phyloP scores from a whole-genome alignment of 768 basidiomycete genomes.

The Amanita subjunquillea region DNA sequence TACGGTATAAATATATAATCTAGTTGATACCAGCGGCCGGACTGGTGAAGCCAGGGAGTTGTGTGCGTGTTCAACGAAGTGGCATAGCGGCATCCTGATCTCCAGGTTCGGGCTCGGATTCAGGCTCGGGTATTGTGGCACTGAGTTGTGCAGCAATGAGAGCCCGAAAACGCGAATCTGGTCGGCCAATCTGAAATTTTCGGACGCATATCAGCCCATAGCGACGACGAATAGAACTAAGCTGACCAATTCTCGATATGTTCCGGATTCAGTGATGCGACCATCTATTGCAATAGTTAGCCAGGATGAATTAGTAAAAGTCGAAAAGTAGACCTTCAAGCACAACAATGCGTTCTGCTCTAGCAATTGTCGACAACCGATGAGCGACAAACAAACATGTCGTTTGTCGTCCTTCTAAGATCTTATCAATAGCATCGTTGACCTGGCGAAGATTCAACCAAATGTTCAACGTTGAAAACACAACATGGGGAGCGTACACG shows the following conservation, averaged over 20 bases:
- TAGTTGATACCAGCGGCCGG: neutral
- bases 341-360: constrained; percentile 85
- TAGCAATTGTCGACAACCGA: constrained; percentile 79
- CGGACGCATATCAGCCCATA: neutral
- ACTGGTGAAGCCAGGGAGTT: neutral
- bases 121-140: constrained; percentile 27
- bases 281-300: constrained; percentile 37
- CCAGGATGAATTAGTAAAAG: neutral
- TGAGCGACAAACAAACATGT: constrained; percentile 89
- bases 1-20: neutral
- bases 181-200: constrained; percentile 41
- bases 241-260: constrained; percentile 67
- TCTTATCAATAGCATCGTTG: constrained; percentile 86
- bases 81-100: neutral
- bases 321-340: constrained; percentile 49
- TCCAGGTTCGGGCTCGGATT: constrained; percentile 4
- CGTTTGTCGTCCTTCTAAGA: constrained; percentile 66
- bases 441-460: constrained; percentile 31
- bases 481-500: constrained; percentile 32
- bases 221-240: neutral
- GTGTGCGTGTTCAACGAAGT: neutral
- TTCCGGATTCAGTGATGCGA: constrained; percentile 71
- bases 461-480: neutral
- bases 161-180: constrained; percentile 70
- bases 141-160: constrained; percentile 87